Evolutionary conservation across 108 stramenopile genomes (phyloP).

Genomic region (Skeletonema costatum): DNA sequence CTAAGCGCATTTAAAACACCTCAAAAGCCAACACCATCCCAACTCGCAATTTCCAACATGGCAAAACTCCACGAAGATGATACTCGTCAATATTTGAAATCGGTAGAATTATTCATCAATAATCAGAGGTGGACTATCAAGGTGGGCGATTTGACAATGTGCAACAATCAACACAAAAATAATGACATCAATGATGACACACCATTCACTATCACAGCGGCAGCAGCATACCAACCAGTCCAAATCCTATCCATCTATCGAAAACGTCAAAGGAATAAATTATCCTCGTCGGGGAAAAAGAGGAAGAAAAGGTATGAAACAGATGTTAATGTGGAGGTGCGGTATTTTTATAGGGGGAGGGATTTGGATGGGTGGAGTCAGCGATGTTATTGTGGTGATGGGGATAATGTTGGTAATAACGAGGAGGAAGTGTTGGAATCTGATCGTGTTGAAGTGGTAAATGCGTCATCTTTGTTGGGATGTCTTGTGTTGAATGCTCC

Average conservation of each 20-base stretch:
- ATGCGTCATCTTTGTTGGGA: slow-evolving; percentile 26
- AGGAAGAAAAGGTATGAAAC: neutral
- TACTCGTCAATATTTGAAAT: too few relatives aligned
- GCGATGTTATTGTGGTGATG: neutral
- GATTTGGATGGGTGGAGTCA: slow-evolving; percentile 14
- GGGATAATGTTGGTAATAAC: neutral
- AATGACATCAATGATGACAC: neutral
- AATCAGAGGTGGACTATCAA: too few relatives aligned
- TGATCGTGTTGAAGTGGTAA: slow-evolving; percentile 12
- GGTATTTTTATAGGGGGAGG: slow-evolving; percentile 38
- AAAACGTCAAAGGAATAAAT: slow-evolving; percentile 4
- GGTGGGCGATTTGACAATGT: too few relatives aligned
- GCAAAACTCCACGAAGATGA: too few relatives aligned
- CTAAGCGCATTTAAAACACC: too few relatives aligned
- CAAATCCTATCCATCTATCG: slow-evolving; percentile 52
- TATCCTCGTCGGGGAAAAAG: neutral
- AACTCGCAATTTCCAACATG: too few relatives aligned
- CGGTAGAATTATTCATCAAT: too few relatives aligned
- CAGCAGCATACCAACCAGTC: slow-evolving; percentile 41
- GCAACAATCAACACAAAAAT: neutral
- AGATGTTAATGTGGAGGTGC: slow-evolving; percentile 29
- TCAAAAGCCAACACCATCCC: too few relatives aligned
- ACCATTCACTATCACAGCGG: neutral
- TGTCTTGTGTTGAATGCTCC: neutral
- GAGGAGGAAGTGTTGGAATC: slow-evolving; percentile 15